Percentiles rank a stretch among this genome's conserved stretches.
These are phyloP conservation scores for Geranomyces variabilis DNA, from an alignment of 192 early-diverging fungal species.

Conservation along the genomic window DNA sequence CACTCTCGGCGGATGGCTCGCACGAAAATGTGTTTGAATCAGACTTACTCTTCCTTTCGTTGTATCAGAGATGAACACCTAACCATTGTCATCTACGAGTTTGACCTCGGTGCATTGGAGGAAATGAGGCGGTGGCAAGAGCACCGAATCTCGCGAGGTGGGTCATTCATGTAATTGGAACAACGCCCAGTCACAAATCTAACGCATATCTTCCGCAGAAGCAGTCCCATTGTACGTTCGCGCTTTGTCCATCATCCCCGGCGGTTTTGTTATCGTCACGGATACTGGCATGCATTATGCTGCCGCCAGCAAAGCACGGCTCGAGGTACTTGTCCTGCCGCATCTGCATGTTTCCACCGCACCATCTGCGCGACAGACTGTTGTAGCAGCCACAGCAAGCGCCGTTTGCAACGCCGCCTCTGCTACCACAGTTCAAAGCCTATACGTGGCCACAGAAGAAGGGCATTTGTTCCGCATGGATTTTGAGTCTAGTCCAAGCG, in stretches of 20 bases:
- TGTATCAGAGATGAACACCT: slow-evolving; percentile 11
- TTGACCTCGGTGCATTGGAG: background rate
- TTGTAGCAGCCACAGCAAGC: slow-evolving; percentile 9
- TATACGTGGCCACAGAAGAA: slow-evolving; percentile 36
- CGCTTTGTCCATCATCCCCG: slow-evolving; percentile 15
- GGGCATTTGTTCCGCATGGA: slow-evolving; percentile 31
- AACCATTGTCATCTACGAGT: slow-evolving; percentile 21
- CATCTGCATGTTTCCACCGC: background rate
- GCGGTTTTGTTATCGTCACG: slow-evolving; percentile 24
- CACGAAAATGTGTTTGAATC: background rate
- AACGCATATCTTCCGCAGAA: slow-evolving; percentile 2
- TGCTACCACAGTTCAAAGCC: background rate
- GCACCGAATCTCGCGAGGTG: slow-evolving; percentile 15
- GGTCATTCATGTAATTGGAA: background rate
- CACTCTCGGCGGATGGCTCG: background rate
- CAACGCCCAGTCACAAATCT: background rate
- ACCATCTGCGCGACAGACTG: background rate
- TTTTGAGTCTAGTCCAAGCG: background rate
- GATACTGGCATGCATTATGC: slow-evolving; percentile 5
- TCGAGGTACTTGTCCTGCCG: background rate
- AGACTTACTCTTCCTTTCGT: background rate
- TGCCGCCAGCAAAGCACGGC: background rate
- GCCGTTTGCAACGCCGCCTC: background rate
- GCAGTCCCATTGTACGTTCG: slow-evolving; percentile 17
- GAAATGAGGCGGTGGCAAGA: slow-evolving; percentile 5